Percentiles rank a stretch among this genome's conserved stretches.
Evolutionary conservation across 768 basidiomycete genomes (phyloP).

Genomic region (Pisolithus marmoratus): DNA sequence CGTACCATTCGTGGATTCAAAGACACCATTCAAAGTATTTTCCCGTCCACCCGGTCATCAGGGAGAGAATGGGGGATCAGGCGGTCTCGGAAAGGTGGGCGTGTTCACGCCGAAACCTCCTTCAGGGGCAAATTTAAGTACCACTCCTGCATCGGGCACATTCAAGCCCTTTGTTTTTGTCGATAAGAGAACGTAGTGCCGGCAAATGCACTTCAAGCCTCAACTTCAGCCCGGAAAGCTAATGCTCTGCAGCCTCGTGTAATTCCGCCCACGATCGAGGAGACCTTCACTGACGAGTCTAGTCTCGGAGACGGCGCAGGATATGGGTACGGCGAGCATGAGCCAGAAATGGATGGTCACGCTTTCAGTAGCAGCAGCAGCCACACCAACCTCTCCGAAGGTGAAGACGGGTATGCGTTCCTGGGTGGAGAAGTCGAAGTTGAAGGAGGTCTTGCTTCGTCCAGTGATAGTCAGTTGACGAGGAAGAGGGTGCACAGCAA

Average conservation of each 20-base stretch:
- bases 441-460: constrained; percentile 22
- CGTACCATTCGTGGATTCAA: constrained; percentile 34
- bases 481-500: constrained; percentile 18
- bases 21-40: constrained; percentile 56
- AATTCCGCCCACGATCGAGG: constrained; percentile 19
- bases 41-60: constrained; percentile 50
- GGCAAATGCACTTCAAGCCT: constrained; percentile 5
- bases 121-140: constrained; percentile 6
- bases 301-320: constrained; percentile 15
- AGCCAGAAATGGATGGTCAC: constrained; percentile 19
- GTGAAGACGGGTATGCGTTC: constrained; percentile 30
- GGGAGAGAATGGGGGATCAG: constrained; percentile 29
- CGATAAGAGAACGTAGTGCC: constrained; percentile 15
- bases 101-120: constrained; percentile 43
- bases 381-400: constrained; percentile 26
- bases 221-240: constrained; percentile 16
- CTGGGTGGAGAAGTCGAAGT: constrained; percentile 20
- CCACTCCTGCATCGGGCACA: constrained; percentile 6
- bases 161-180: constrained; percentile 38
- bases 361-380: constrained; percentile 19
- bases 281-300: constrained; percentile 28
- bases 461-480: constrained; percentile 29
- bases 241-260: constrained; percentile 16
- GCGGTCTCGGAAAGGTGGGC: constrained; percentile 13
- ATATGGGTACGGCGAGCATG: constrained; percentile 10